Conservation (phyloP, 2,329 filamentous ascomycete species). For the Ilyonectria destructans region DNA sequence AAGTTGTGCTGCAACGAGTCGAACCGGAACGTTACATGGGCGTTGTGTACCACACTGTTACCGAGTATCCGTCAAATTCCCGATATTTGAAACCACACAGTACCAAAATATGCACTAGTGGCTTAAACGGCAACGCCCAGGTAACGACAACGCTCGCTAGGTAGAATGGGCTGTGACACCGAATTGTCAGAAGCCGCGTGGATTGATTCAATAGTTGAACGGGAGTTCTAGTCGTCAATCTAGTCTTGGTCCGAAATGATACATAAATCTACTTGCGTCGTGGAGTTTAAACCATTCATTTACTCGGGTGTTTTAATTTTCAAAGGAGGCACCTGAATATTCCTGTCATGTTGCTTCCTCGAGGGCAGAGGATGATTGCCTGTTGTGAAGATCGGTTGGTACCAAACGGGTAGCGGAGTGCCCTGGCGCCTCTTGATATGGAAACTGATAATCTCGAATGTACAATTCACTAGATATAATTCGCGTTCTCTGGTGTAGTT, state of each 20-base stretch:
- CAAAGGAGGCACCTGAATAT: too few species aligned
- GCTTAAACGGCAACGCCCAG: conserved; percentile 32
- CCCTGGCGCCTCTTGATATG: too few species aligned
- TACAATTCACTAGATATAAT: too few species aligned
- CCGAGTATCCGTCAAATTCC: conserved; percentile 39
- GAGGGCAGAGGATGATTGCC: too few species aligned
- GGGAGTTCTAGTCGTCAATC: not conserved
- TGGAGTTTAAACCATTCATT: too few species aligned
- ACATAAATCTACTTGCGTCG: not conserved
- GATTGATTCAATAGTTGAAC: conserved; percentile 15
- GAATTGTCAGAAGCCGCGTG: conserved; percentile 25
- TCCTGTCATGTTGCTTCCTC: too few species aligned
- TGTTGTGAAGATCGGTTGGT: too few species aligned
- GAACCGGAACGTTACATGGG: conserved; percentile 26
- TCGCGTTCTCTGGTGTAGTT: too few species aligned
- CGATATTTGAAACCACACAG: conserved; percentile 22
- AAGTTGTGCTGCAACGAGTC: conserved; percentile 13
- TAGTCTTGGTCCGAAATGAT: not conserved
- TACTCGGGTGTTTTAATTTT: too few species aligned
- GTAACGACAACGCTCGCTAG: conserved; percentile 24
- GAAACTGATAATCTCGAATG: too few species aligned
- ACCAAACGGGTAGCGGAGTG: too few species aligned
- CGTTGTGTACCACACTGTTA: conserved; percentile 35
- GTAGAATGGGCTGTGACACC: conserved; percentile 22
- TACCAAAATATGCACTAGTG: conserved; percentile 27